Evolutionary conservation across 2,329 filamentous ascomycete species (phyloP), one percentile per base, ranked within the genome.

Genomic region (Stromatinia cepivora): DNA sequence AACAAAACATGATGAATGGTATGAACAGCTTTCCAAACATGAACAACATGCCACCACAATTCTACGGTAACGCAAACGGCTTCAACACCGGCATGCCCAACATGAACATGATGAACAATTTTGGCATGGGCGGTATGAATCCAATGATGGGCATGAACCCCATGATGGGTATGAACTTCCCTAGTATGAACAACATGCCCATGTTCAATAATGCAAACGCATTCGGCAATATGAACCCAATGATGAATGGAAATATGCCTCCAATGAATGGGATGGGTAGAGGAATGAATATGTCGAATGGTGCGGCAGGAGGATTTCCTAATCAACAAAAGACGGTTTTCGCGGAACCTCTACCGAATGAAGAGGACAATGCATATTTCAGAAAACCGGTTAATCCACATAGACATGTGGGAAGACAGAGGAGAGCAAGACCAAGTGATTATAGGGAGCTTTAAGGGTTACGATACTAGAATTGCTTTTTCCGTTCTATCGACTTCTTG

Each of bases 301-400:
- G 76, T 74, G 71, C 69, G 46, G 69, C 75, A 72, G 71, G 72
- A 58, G 73, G 76, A 39, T 88, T 88, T 71, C 81, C 84, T 17
- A 88, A 88, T 73, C 87, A 89, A 75, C 86, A 88, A 75, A 79
- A 78, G 72, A 78, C 76, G 0, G 64, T 78, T 42, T 79, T 86
- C 75, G 82, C 82, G 46, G 83, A 84, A 25, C 83, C 84, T 17
- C 81, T 84, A 70, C 85, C 85, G 2, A 89, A 86, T 70, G 88
- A 88, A 72, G 92, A 96, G 69, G 93, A 97, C 70, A 92, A 93
- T 71, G 92, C 95, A 9, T 99, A 99, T 81, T 96, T 98, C 79
- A 88, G 95, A 70, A 94, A 97, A 79, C 95, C 95, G 0, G 92
- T 98, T 72, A 99, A 99, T 78, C 94, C 94, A 3, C 92, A 97